Base-by-base conservation (phyloP, 768 basidiomycete genomes). In the Lentinula aciculospora region DNA sequence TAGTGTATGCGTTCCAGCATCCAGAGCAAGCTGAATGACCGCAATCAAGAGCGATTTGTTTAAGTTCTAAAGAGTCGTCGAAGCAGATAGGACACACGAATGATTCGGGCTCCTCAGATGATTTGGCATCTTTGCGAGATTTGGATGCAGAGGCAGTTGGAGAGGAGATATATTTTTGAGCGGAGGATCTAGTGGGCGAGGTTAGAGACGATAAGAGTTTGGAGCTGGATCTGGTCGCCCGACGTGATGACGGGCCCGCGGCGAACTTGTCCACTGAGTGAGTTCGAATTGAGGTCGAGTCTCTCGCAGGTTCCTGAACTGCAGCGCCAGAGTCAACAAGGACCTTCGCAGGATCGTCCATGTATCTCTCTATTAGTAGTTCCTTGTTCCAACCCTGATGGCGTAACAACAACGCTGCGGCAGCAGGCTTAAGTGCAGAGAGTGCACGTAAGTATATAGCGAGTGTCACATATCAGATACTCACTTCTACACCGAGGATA, bases 41-140 rank as follows among this genome's bases (percentile, higher is more conserved):
- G 72, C 97, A 99, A 13, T 81, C 76, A 37, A 97, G 79, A 15
- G 89, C 76, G 31, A 89, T 78, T 2, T 85, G 86, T 57, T 81
- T 77, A 9, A 81, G 73, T 62, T 76, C 72, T 39, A 73, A 77
- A 21, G 78, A 72, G 62, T 94, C 90, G 67, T 90, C 89, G 71
- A 87, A 98, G 76, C 97, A 99, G 68, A 98, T 91, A 3, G 93
- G 90, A 72, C 97, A 99, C 32, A 89, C 78, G 72, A 95, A 96
- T 19, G 84, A 75, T 44, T 79, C 76, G 56, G 64, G 64, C 39
- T 71, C 62, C 67, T 72, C 54, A 15, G 39, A 40, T 65, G 67
- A 27, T 68, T 65, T 15, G 67, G 63, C 21, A 19, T 59, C 28
- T 39, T 71, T 72, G 48, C 69, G 56, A 3, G 68, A 62, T 56